Percentiles rank a stretch among this genome's conserved stretches.
These are phyloP conservation scores for Pythium myriotylum DNA, from an alignment of 352 stramenopile genomes.

Conservation along the genomic window DNA sequence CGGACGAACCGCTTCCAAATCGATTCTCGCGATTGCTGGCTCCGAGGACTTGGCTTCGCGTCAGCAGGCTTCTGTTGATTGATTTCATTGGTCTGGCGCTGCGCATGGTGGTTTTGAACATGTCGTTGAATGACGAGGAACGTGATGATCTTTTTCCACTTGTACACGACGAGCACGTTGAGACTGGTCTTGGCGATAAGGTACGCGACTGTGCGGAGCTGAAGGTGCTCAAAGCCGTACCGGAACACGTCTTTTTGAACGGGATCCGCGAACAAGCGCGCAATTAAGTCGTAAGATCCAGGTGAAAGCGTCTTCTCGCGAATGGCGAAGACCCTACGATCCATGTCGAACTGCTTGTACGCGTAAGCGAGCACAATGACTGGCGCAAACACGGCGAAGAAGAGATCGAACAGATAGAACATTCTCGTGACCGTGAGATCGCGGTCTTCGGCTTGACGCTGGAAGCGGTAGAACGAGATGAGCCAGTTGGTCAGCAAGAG, in stretches of 20 bases:
- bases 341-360: constrained; percentile 30
- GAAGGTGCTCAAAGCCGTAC: constrained; percentile 21
- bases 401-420: constrained; percentile 34
- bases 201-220: constrained; percentile 20
- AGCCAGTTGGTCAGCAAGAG: constrained; percentile 28
- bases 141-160: constrained; percentile 30
- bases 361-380: constrained; percentile 28
- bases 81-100: background rate
- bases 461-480: constrained; percentile 37
- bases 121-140: constrained; percentile 21
- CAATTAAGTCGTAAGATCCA: constrained; percentile 24
- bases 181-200: constrained; percentile 22
- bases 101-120: background rate
- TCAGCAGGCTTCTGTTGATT: background rate
- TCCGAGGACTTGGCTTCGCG: no score
- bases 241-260: constrained; percentile 27
- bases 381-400: constrained; percentile 37
- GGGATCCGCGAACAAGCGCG: constrained; percentile 31
- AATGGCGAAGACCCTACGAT: constrained; percentile 23
- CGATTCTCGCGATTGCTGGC: background rate
- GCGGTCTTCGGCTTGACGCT: constrained; percentile 15
- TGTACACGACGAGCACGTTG: constrained; percentile 25
- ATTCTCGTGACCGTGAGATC: constrained; percentile 22
- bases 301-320: constrained; percentile 13
- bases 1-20: background rate